phyloP scores from a whole-genome alignment of 1,284 basidiomycete genomes.

The Cryptococcus jaspeensis region DNA sequence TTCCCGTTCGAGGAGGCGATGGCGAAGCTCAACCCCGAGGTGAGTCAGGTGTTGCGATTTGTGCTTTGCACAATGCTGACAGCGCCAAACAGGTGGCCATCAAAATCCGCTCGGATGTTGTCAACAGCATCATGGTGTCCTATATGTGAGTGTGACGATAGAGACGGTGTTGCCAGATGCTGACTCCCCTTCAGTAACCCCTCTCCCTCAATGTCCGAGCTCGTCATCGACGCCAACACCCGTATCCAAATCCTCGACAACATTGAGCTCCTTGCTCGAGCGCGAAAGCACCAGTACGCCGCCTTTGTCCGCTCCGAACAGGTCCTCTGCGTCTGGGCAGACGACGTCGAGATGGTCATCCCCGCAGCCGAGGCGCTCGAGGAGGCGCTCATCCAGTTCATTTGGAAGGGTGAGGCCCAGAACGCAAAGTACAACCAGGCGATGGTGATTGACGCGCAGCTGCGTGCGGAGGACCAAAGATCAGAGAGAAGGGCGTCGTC shows the following conservation, averaged over 20 bases:
- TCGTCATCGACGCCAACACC: slow-evolving; percentile 40
- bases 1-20: slow-evolving; percentile 37
- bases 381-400: slow-evolving; percentile 72
- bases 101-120: slow-evolving; percentile 37
- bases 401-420: slow-evolving; percentile 59
- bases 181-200: slow-evolving; percentile 18
- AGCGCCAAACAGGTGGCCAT: slow-evolving; percentile 24
- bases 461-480: slow-evolving; percentile 40
- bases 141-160: slow-evolving; percentile 27
- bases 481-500: slow-evolving; percentile 29
- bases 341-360: slow-evolving; percentile 68
- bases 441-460: slow-evolving; percentile 32
- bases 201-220: slow-evolving; percentile 30
- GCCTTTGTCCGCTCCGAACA: slow-evolving; percentile 76
- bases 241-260: slow-evolving; percentile 53
- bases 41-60: slow-evolving; percentile 1
- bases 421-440: slow-evolving; percentile 51
- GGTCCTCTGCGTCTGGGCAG: slow-evolving; percentile 72
- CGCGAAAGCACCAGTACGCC: slow-evolving; percentile 79
- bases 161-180: background rate
- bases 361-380: slow-evolving; percentile 63
- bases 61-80: background rate
- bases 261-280: slow-evolving; percentile 62
- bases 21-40: slow-evolving; percentile 33
- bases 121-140: slow-evolving; percentile 26